Evolutionary conservation across 2,329 filamentous ascomycete genomes (phyloP).

Genomic region (Biscogniauxia marginata): DNA sequence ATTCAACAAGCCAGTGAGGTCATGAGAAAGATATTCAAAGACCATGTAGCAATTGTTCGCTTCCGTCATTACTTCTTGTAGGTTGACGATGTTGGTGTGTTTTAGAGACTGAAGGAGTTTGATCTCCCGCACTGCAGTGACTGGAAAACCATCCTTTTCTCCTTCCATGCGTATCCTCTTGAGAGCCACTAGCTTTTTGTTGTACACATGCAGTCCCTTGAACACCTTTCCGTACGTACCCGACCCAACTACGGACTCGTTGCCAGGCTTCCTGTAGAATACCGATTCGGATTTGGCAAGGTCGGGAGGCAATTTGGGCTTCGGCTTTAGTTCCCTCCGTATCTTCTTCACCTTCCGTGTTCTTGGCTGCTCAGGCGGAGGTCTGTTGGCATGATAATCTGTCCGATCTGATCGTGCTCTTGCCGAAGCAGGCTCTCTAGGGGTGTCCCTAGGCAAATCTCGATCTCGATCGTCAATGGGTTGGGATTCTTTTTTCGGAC

Average conservation of each 20-base stretch:
- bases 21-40: constrained; percentile 96
- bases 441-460: constrained; percentile 31
- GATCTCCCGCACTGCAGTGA: constrained; percentile 88
- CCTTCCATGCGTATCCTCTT: constrained; percentile 95
- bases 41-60: constrained; percentile 99
- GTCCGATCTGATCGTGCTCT: constrained; percentile 29
- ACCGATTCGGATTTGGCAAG: constrained; percentile 81
- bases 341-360: constrained; percentile 66
- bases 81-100: constrained; percentile 76
- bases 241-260: constrained; percentile 92
- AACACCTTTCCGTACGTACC: constrained; percentile 96
- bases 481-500: constrained; percentile 47
- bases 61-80: constrained; percentile 96
- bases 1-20: constrained; percentile 90
- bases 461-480: constrained; percentile 38
- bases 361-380: constrained; percentile 42
- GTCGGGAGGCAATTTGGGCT: constrained; percentile 69
- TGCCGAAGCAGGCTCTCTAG: constrained; percentile 33
- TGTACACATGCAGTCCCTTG: constrained; percentile 92
- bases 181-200: constrained; percentile 75
- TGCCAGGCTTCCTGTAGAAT: constrained; percentile 93
- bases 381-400: constrained; percentile 29
- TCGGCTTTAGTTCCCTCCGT: constrained; percentile 67
- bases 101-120: constrained; percentile 85
- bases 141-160: constrained; percentile 85